Evolutionary conservation across 2,329 filamentous ascomycete genomes (phyloP).

Genomic region (Allantophomopsis lycopodina): DNA sequence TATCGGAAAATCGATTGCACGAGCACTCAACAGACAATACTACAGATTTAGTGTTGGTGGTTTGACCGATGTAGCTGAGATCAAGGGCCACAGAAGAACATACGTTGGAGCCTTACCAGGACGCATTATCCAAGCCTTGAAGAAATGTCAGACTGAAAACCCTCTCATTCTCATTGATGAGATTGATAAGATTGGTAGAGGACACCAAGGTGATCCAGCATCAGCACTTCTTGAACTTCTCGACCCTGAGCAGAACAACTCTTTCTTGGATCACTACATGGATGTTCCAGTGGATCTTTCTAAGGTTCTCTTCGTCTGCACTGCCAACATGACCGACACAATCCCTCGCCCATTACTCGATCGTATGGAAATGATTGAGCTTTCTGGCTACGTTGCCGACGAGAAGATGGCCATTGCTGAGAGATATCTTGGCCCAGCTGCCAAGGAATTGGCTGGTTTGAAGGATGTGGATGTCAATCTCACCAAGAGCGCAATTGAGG

Average conservation of each 20-base stretch:
- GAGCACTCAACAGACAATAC: constrained; percentile 89
- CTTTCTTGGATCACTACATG: constrained; percentile 97
- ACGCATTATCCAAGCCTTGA: constrained; percentile 93
- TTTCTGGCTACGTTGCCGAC: constrained; percentile 92
- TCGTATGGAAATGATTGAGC: constrained; percentile 93
- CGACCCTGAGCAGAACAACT: constrained; percentile 93
- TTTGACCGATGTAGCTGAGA: constrained; percentile 92
- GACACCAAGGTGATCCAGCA: constrained; percentile 91
- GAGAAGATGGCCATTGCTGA: constrained; percentile 99
- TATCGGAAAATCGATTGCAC: constrained; percentile 95
- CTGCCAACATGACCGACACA: constrained; percentile 96
- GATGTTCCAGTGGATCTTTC: constrained; percentile 95
- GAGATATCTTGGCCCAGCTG: constrained; percentile 78
- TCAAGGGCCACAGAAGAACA: constrained; percentile 92
- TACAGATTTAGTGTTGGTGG: constrained; percentile 98
- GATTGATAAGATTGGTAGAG: constrained; percentile 93
- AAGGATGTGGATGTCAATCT: constrained; percentile 86
- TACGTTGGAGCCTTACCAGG: constrained; percentile 94
- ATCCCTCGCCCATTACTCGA: constrained; percentile 89
- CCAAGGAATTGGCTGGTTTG: constrained; percentile 86
- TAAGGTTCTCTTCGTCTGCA: constrained; percentile 97
- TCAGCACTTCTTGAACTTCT: constrained; percentile 87
- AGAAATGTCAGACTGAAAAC: constrained; percentile 98
- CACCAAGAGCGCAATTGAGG: constrained; percentile 76
- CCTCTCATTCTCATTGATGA: constrained; percentile 94